phyloP scores from a whole-genome alignment of 2,329 filamentous ascomycete genomes.

The Epichloe uncinata region DNA sequence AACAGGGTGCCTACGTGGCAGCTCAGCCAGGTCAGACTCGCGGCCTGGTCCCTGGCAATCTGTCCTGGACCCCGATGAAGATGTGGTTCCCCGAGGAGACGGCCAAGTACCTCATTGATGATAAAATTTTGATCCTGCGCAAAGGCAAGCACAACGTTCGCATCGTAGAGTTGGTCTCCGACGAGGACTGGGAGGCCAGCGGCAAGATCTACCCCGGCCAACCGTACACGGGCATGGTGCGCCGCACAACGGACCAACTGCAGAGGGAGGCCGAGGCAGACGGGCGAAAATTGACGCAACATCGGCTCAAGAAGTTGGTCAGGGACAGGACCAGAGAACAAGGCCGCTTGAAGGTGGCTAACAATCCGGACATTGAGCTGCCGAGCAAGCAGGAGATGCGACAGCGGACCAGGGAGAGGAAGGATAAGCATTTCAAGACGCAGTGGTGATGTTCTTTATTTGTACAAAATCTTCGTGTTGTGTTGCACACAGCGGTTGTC shows the following conservation, averaged over 20 bases:
- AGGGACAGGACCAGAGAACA: slow-evolving; percentile 9
- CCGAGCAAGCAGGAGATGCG: slow-evolving; percentile 23
- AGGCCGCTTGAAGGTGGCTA: slow-evolving; percentile 19
- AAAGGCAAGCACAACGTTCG: slow-evolving; percentile 51
- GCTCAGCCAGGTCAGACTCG: slow-evolving; percentile 31
- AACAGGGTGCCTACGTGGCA: slow-evolving; percentile 48
- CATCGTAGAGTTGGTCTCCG: slow-evolving; percentile 44
- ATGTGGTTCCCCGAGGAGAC: slow-evolving; percentile 44
- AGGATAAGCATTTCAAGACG: not conserved
- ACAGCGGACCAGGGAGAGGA: slow-evolving; percentile 9
- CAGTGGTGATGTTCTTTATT: not conserved
- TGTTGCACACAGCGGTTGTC: not conserved
- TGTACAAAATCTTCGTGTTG: not conserved
- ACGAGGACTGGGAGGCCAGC: slow-evolving; percentile 37
- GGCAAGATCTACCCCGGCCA: slow-evolving; percentile 41
- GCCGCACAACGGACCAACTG: slow-evolving; percentile 28
- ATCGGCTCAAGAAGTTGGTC: slow-evolving; percentile 17
- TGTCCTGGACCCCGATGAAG: slow-evolving; percentile 51
- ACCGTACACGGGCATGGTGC: slow-evolving; percentile 33
- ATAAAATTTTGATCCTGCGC: slow-evolving; percentile 43
- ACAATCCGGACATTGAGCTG: slow-evolving; percentile 28
- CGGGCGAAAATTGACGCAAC: slow-evolving; percentile 14
- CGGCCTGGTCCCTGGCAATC: slow-evolving; percentile 32
- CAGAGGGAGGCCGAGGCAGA: slow-evolving; percentile 21
- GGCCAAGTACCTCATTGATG: slow-evolving; percentile 46